phyloP scores from a whole-genome alignment of 257 asterid genomes.

The Ligustrum vulgare region DNA sequence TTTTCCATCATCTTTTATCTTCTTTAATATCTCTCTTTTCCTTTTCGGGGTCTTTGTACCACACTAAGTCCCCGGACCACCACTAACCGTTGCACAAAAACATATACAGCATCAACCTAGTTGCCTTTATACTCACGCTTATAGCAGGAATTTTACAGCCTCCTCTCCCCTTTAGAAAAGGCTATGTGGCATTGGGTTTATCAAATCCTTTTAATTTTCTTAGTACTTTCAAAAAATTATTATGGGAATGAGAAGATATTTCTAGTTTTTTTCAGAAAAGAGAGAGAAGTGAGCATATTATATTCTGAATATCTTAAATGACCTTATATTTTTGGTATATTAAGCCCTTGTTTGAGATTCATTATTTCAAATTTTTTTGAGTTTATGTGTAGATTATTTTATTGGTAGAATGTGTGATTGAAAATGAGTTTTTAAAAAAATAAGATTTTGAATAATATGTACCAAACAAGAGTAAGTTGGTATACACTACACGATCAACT shows the following conservation, averaged over 20 bases:
- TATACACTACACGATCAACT: too few relatives aligned
- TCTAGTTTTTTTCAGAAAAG: slow-evolving; percentile 11
- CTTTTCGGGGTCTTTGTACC: slow-evolving; percentile 29
- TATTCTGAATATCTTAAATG: not conserved
- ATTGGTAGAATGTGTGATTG: too few relatives aligned
- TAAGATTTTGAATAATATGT: too few relatives aligned
- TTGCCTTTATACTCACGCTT: slow-evolving; percentile 54
- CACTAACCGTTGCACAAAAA: slow-evolving; percentile 45
- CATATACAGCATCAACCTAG: slow-evolving; percentile 36
- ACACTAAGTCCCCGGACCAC: slow-evolving; percentile 56
- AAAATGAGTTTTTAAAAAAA: too few relatives aligned
- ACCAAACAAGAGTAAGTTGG: too few relatives aligned
- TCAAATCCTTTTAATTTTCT: not conserved
- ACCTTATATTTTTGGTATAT: too few relatives aligned
- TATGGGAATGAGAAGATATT: slow-evolving; percentile 9
- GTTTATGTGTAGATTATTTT: too few relatives aligned
- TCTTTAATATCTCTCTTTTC: slow-evolving; percentile 21
- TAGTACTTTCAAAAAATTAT: not conserved
- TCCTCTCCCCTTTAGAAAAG: slow-evolving; percentile 33
- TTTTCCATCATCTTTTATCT: not conserved
- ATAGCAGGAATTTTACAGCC: slow-evolving; percentile 22
- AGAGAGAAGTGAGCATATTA: not conserved
- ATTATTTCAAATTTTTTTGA: too few relatives aligned
- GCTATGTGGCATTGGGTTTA: slow-evolving; percentile 29
- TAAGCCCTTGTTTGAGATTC: too few relatives aligned